Percentiles rank a stretch among this genome's conserved stretches.
Conservation (phyloP, 2,329 filamentous ascomycete species). For the Diaporthe sp. region DNA sequence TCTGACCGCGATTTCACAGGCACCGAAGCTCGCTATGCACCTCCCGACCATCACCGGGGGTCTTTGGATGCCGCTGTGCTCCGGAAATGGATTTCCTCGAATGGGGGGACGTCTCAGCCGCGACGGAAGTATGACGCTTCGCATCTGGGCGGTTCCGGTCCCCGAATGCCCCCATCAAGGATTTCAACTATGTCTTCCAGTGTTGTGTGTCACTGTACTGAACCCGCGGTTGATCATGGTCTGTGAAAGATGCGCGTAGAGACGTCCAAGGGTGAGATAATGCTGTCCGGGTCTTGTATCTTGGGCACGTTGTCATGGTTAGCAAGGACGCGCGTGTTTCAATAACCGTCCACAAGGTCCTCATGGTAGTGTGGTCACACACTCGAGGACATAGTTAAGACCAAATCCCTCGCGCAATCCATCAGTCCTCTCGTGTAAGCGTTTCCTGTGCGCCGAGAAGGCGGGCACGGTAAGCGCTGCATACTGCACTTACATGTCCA, state of each 20-base stretch:
- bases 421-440: not conserved
- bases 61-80: not conserved
- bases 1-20: not conserved
- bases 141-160: not conserved
- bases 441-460: not conserved
- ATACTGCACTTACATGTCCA: too few relatives aligned
- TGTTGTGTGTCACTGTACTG: not conserved
- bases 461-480: not conserved
- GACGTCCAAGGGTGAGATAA: not conserved
- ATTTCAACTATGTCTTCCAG: not conserved
- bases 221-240: too few relatives aligned
- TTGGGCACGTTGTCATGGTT: too few relatives aligned
- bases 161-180: not conserved
- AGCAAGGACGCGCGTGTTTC: not conserved
- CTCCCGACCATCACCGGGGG: not conserved
- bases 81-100: not conserved
- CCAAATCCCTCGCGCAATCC: not conserved
- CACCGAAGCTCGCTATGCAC: not conserved
- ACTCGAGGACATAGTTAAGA: not conserved
- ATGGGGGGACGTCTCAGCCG: not conserved
- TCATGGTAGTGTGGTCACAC: not conserved
- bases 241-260: too few relatives aligned
- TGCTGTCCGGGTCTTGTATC: too few relatives aligned
- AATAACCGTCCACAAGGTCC: not conserved
- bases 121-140: not conserved